Base-by-base conservation (phyloP, 2,329 filamentous ascomycete species). In the Aspergillus nomiae region DNA sequence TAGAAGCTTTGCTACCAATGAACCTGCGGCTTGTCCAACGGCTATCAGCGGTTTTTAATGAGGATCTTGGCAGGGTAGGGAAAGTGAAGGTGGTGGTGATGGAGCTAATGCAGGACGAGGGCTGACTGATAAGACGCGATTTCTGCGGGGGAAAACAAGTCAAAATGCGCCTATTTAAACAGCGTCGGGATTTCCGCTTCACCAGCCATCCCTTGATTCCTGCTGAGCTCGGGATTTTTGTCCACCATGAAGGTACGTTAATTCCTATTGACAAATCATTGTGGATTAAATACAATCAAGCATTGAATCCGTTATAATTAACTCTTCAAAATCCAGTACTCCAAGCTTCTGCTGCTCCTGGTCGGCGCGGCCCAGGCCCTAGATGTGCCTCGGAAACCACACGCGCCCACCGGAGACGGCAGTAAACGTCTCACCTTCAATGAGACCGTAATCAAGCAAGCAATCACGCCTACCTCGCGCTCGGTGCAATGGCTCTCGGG, bases 391-490 rank as follows among this genome's bases (percentile, higher is more conserved):
- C 82, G 87, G 36, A 76, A 82, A 57, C 84, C 86, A 10, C 78
- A 83, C 63, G 84, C 86, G 59, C 86, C 87, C 4, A 78, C 79
- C 4, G 86, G 86, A 26, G 83, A 83, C 64, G 87, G 87, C 9
- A 78, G 83, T 34, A 85, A 84, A 57, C 80, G 87, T 8, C 76
- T 89, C 63, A 85, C 80, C 0, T 90, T 85, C 80, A 88, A 88
- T 70, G 83, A 88, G 71, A 88, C 86, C 0, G 84, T 84, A 11
- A 78, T 82, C 0, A 74, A 71, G 16, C 77, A 80, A 32, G 80
- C 73, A 7, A 81, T 88, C 65, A 70, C 79, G 1, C 78, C 84
- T 0, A 78, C 78, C 14, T 80, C 81, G 14, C 80, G 81, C 41
- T 83, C 81, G 1, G 81, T 87, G 9, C 80, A 79, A 54, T 90